phyloP scores from a whole-genome alignment of 2,329 filamentous ascomycete species.

The Mycosphaerella sp. region DNA sequence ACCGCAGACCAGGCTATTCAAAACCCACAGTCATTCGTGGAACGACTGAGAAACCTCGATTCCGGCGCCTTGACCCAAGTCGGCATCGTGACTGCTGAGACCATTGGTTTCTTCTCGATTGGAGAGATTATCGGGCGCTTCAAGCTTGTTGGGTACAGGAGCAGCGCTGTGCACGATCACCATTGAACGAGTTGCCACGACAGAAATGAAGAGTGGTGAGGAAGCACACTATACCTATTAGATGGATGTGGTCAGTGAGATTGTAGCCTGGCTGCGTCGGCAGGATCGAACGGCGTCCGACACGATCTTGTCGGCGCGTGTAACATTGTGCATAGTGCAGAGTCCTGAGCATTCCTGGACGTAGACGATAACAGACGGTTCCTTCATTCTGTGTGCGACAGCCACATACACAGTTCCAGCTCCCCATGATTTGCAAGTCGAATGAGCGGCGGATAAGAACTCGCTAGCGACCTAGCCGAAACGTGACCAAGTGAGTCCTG shows the following conservation, averaged over 20 bases:
- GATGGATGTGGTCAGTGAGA: slow-evolving; percentile 5
- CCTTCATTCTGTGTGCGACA: not conserved
- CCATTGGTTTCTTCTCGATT: slow-evolving; percentile 93
- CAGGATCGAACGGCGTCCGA: slow-evolving; percentile 8
- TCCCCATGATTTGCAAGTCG: not conserved
- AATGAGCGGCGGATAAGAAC: not conserved
- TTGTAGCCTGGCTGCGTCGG: slow-evolving; percentile 4
- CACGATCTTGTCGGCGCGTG: slow-evolving; percentile 18
- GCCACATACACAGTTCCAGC: not conserved
- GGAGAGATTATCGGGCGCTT: slow-evolving; percentile 94
- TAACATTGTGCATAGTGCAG: slow-evolving; percentile 27
- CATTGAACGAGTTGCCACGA: slow-evolving; percentile 12
- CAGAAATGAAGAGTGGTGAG: not conserved
- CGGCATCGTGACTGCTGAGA: slow-evolving; percentile 76
- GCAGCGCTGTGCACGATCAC: slow-evolving; percentile 23
- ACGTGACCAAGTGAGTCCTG: not conserved
- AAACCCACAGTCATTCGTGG: slow-evolving; percentile 51
- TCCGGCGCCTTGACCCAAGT: slow-evolving; percentile 63
- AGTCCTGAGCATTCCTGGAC: not conserved
- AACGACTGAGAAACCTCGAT: slow-evolving; percentile 62
- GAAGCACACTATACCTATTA: slow-evolving; percentile 12
- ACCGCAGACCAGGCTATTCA: slow-evolving; percentile 47
- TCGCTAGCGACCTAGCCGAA: not conserved
- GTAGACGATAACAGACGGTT: not conserved
- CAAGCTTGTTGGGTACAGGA: slow-evolving; percentile 85